These are phyloP conservation scores for Aspergillus sp. DNA, from an alignment of 2,329 filamentous ascomycete genomes.

Conservation along the genomic window DNA sequence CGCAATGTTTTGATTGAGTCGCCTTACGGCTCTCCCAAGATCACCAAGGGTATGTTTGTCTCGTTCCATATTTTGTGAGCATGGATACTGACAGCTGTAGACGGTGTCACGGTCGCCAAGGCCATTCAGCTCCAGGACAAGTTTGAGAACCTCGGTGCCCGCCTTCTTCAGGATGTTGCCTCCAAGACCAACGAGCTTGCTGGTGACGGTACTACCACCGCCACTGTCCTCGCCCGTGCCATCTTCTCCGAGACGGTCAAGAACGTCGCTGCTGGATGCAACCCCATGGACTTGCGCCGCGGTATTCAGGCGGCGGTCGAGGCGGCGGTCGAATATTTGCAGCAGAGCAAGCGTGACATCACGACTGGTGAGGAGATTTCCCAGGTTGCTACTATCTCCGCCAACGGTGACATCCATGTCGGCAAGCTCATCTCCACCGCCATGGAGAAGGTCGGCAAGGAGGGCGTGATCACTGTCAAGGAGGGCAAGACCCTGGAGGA, in stretches of 20 bases:
- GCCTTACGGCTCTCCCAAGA: slow-evolving; percentile 97
- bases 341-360: slow-evolving; percentile 94
- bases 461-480: slow-evolving; percentile 99
- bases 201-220: slow-evolving; percentile 96
- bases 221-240: slow-evolving; percentile 89
- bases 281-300: slow-evolving; percentile 96
- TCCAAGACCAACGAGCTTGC: slow-evolving; percentile 99
- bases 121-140: slow-evolving; percentile 94
- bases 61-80: neutral
- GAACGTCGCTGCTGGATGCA: slow-evolving; percentile 98
- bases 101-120: slow-evolving; percentile 82
- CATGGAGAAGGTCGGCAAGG: slow-evolving; percentile 99
- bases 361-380: slow-evolving; percentile 95
- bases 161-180: slow-evolving; percentile 92
- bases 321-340: slow-evolving; percentile 85
- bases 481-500: slow-evolving; percentile 98
- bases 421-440: slow-evolving; percentile 93
- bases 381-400: slow-evolving; percentile 95
- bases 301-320: slow-evolving; percentile 96
- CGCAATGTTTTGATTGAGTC: slow-evolving; percentile 98
- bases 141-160: slow-evolving; percentile 98
- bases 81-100: slow-evolving; percentile 36
- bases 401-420: slow-evolving; percentile 93
- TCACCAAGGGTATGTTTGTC: slow-evolving; percentile 76
- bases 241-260: slow-evolving; percentile 99